Percentiles rank a stretch among this genome's conserved stretches.
Conservation (phyloP, 176 grass and related monocot genomes). For the Bromus sterilis region DNA sequence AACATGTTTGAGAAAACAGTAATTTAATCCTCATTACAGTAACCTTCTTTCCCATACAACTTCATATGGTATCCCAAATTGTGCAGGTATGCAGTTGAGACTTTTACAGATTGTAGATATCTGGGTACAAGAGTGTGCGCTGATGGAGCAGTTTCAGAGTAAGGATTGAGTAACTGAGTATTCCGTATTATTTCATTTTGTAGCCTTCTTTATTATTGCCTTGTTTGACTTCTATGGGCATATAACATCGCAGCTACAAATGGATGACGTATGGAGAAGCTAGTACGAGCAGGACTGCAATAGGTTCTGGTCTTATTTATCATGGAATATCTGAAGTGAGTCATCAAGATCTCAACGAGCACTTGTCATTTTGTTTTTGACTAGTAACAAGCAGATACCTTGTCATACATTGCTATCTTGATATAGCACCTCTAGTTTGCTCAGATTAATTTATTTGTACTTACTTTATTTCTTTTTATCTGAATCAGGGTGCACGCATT, state of each 20-base stretch:
- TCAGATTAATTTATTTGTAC: neutral
- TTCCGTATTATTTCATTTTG: neutral
- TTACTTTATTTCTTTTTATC: neutral
- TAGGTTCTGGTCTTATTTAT: conserved; percentile 83
- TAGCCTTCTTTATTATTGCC: neutral
- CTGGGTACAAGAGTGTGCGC: conserved; percentile 69
- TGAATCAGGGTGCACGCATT: conserved; percentile 66
- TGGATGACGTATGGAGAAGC: conserved; percentile 98
- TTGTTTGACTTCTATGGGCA: neutral
- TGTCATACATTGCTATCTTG: neutral
- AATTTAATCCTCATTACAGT: neutral
- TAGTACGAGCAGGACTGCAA: conserved; percentile 51
- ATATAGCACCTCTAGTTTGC: neutral
- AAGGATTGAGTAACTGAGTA: conserved; percentile 38
- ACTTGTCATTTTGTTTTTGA: neutral
- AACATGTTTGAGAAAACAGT: neutral
- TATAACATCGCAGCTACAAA: conserved; percentile 57
- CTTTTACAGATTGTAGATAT: conserved; percentile 76
- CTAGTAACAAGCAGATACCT: conserved; percentile 5
- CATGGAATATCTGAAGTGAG: conserved; percentile 78
- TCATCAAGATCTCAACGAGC: conserved; percentile 8
- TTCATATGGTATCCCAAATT: neutral
- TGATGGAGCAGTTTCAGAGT: conserved; percentile 93
- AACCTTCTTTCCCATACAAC: neutral
- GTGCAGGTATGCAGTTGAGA: conserved; percentile 74